phyloP scores from a whole-genome alignment of 257 asterid species.

The Solanum corneliomulleri region DNA sequence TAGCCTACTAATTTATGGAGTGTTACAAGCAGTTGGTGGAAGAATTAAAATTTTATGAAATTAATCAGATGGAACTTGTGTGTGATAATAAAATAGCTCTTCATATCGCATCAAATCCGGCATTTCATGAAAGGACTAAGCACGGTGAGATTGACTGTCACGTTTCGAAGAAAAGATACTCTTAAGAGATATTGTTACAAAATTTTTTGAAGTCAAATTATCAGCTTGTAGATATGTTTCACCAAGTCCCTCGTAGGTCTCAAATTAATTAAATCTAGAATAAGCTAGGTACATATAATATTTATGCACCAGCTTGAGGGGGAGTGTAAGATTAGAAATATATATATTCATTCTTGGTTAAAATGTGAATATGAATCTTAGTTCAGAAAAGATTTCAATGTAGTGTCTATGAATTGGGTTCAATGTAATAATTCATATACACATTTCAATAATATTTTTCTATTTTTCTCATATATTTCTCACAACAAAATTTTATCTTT shows the following conservation, averaged over 20 bases:
- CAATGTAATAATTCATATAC: background rate
- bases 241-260: background rate
- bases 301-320: background rate
- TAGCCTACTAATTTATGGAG: too few species aligned
- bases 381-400: background rate
- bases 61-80: background rate
- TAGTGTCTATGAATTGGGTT: background rate
- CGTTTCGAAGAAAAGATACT: background rate
- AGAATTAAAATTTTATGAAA: too few species aligned
- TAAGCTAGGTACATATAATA: background rate
- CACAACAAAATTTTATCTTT: background rate
- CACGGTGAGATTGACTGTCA: background rate
- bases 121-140: background rate
- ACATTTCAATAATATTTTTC: too few species aligned
- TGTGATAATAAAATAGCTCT: background rate
- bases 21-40: background rate
- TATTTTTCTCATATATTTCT: background rate
- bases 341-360: background rate
- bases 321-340: background rate
- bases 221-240: background rate
- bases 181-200: background rate
- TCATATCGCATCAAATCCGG: background rate
- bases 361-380: background rate
- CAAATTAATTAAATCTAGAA: background rate
- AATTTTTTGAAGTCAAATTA: background rate